Base-by-base conservation (phyloP, 345 rosid species). In the Cardamine resedifolia region DNA sequence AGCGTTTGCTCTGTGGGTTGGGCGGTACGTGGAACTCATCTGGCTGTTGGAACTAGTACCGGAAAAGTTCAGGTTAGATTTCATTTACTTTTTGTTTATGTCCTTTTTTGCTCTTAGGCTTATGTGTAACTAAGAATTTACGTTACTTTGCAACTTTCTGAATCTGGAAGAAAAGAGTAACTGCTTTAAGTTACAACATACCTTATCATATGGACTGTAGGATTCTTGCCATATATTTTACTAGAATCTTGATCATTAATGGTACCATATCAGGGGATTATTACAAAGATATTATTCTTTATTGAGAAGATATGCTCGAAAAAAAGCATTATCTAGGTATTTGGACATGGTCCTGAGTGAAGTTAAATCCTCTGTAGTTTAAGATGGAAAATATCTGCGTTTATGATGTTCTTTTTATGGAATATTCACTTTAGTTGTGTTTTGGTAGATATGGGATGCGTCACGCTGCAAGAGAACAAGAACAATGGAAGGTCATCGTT, bases 401-500 rank as follows among this genome's bases (percentile, higher is more conserved):
- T 26, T 53, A 31, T 72, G 74, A 70, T 34, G 18, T 26, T 56
- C 3, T 18, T 34, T 28, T 0, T 15, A 20, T 49, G 27, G 28
- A 39, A 64, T 28, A 50, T 30, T 71, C 9, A 39, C 49, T 50
- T 27, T 21, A 14, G 20, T 41, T 56, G 41, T 48, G 59, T 33
- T 59, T 71, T 5, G 64, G 41, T 58, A 95, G 99, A 84, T 95
- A 70, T 95, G 99, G 99, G 99, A 95, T 82, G 91, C 96, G 55
- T 80, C 98, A 12, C 85, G 82, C 69, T 90, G 98, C 81, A 86
- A 81, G 78, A 90, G 86, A 77, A 73, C 90, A 52, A 86, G 99
- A 83, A 85, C 91, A 58, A 87, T 95, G 99, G 99, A 95, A 75
- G 99, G 99, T 49, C 99, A 95, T 82, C 84, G 96, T 31, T 75